Base-by-base conservation (phyloP, 257 asterid species). In the Craterostigma plantagineum region DNA sequence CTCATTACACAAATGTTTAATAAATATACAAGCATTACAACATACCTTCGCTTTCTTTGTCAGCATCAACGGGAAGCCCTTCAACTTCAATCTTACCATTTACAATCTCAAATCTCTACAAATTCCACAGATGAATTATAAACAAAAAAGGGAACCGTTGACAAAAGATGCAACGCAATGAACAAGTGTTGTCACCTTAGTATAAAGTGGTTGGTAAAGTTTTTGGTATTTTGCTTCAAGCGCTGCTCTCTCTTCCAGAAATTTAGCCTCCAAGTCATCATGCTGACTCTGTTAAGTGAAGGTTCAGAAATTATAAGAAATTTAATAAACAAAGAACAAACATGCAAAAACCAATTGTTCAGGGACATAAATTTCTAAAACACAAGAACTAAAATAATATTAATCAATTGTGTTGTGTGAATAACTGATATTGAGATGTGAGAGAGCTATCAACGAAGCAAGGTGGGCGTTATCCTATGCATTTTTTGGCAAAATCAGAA, bases 161-260 rank as follows among this genome's bases (percentile, higher is more conserved):
- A 45, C 13, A 38, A 23, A 34, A 6, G 10, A 8, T 48, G n/a
- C n/a, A n/a, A 9, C 11, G 8, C 34, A 12, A 45, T 41, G 4
- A n/a, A n/a, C n/a, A n/a, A n/a, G 11, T 0, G 42, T 11, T 5
- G 61, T 50, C 11, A 77, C 91, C 75, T 77, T 64, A 36, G 62
- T 40, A 50, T 73, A 70, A 13, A 77, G 63, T 34, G 77, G 92
- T 38, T 60, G 68, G 53, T 75, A 79, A 50, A 71, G 56, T 61
- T 69, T 75, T 38, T 78, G 82, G 54, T 75, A 78, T 57, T 66
- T 75, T 43, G 75, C 75, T 62, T 78, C 82, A 45, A 78, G 76
- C 3, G 66, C 65, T 16, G 82, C 77, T 52, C 68, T 71, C 50
- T 78, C 92, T 58, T 75, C 73, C 4, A 63, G 59, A 54, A 64